Percentiles rank a stretch among this genome's conserved stretches.
phyloP scores from a whole-genome alignment of 1,139 yeast genomes.

The Nakaseomyces glabratus region DNA sequence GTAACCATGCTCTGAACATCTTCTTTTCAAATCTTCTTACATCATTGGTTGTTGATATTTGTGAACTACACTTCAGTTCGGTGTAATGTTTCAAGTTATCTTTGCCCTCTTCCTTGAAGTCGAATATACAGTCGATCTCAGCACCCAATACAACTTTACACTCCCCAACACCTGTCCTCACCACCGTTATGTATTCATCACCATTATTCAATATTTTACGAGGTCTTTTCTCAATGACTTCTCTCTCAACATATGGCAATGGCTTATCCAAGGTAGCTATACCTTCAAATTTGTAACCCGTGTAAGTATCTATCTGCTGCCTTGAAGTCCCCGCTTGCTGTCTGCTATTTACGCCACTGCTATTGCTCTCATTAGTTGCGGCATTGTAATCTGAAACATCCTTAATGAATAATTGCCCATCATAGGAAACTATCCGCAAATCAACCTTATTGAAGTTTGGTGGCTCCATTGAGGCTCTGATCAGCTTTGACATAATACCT shows the following conservation, averaged over 20 bases:
- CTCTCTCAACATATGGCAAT: conserved; percentile 60
- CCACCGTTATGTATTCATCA: conserved; percentile 71
- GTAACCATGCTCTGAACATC: conserved; percentile 81
- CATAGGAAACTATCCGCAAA: conserved; percentile 55
- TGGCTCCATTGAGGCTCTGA: conserved; percentile 26
- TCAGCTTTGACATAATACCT: conserved; percentile 51
- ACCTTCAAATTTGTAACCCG: conserved; percentile 82
- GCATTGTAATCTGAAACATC: conserved; percentile 37
- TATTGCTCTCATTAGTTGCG: neutral
- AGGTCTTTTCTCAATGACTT: conserved; percentile 54
- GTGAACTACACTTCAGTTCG: conserved; percentile 68
- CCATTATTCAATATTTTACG: conserved; percentile 54
- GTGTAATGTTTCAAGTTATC: conserved; percentile 64
- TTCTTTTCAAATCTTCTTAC: conserved; percentile 53
- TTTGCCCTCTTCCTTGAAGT: conserved; percentile 51
- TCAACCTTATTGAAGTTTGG: conserved; percentile 41
- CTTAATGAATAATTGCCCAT: conserved; percentile 80
- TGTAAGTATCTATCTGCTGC: conserved; percentile 42
- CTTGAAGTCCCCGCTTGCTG: conserved; percentile 17
- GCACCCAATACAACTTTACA: conserved; percentile 69
- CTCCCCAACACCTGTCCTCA: conserved; percentile 74
- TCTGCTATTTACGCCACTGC: conserved; percentile 1
- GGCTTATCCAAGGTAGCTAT: conserved; percentile 69
- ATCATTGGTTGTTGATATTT: conserved; percentile 36
- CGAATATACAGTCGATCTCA: conserved; percentile 85